A percentile compares a stretch with the other conserved stretches of the same genome.
Evolutionary conservation across 768 basidiomycete genomes (phyloP).

Genomic region (Dioszegia crocea): DNA sequence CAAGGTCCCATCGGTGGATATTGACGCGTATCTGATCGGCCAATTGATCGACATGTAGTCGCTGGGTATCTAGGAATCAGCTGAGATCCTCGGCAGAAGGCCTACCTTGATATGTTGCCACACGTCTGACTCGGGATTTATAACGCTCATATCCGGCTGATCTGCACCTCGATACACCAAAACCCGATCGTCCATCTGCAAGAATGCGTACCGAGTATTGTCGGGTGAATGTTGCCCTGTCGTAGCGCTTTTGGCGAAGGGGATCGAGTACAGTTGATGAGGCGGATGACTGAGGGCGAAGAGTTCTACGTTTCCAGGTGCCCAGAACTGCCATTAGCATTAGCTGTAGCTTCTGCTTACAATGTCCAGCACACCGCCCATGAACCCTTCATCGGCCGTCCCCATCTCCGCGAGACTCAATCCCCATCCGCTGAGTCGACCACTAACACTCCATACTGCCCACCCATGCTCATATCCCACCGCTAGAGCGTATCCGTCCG

Average conservation of each 20-base stretch:
- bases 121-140: slow-evolving; percentile 94
- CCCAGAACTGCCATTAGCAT: slow-evolving; percentile 70
- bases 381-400: slow-evolving; percentile 75
- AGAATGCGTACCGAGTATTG: slow-evolving; percentile 89
- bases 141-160: slow-evolving; percentile 96
- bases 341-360: slow-evolving; percentile 53
- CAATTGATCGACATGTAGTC: slow-evolving; percentile 84
- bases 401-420: slow-evolving; percentile 61
- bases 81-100: no score
- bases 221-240: slow-evolving; percentile 89
- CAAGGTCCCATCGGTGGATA: slow-evolving; percentile 83
- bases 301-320: slow-evolving; percentile 84
- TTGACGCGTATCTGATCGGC: slow-evolving; percentile 87
- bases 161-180: slow-evolving; percentile 93
- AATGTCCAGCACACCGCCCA: slow-evolving; percentile 70
- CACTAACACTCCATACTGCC: slow-evolving; percentile 85
- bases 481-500: slow-evolving; percentile 90
- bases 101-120: slow-evolving; percentile 92
- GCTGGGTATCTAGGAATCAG: slow-evolving; percentile 66
- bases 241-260: slow-evolving; percentile 92
- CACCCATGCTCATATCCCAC: slow-evolving; percentile 87
- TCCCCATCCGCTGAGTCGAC: slow-evolving; percentile 74
- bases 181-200: slow-evolving; percentile 91
- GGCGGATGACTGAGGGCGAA: slow-evolving; percentile 59
- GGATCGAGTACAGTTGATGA: slow-evolving; percentile 71